Evolutionary conservation across 2,329 filamentous ascomycete species (phyloP).

Genomic region (Colletotrichum plurivorum): DNA sequence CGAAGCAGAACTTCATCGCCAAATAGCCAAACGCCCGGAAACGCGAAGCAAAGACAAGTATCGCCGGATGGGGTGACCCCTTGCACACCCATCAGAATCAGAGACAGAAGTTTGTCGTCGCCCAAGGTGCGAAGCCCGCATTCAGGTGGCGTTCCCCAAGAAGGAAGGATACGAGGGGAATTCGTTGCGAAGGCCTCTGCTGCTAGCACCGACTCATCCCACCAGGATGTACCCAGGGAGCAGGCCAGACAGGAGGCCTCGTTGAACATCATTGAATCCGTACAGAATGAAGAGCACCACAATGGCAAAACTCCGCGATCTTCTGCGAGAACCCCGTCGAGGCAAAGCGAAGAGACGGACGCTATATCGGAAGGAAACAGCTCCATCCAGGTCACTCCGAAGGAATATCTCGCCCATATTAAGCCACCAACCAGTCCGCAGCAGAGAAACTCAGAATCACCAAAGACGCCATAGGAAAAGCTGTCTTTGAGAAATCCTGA

Average conservation of each 20-base stretch:
- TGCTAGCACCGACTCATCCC: not conserved
- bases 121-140: not conserved
- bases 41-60: not conserved
- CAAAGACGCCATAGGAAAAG: conserved; percentile 21
- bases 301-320: not conserved
- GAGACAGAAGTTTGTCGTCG: not conserved
- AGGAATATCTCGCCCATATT: conserved; percentile 12
- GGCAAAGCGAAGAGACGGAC: not conserved
- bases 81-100: conserved; percentile 1
- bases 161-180: not conserved
- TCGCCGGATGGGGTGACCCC: not conserved
- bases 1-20: not conserved
- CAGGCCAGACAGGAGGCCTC: not conserved
- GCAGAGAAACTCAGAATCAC: not conserved
- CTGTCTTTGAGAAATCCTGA: not conserved
- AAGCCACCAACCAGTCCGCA: not conserved
- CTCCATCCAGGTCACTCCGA: conserved; percentile 32
- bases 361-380: not conserved
- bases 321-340: not conserved
- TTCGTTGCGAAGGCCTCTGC: not conserved
- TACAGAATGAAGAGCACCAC: not conserved
- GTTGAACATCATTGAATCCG: not conserved
- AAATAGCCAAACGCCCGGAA: not conserved
- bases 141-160: not conserved
- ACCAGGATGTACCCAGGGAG: not conserved